Conservation (phyloP, 805 yeast species). For the Teunomyces atbi region DNA sequence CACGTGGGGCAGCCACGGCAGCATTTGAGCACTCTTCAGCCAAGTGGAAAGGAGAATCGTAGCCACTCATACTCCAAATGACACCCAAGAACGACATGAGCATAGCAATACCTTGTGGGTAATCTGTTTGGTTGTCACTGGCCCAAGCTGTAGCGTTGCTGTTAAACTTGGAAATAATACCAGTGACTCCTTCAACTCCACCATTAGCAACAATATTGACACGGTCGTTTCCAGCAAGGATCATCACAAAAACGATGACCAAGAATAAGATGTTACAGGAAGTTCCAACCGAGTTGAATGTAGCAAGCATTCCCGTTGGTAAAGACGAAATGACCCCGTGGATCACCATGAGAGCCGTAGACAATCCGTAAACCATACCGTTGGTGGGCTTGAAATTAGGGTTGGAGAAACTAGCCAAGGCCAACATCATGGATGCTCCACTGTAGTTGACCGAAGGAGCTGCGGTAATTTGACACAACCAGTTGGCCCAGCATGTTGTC, state of each 20-base stretch:
- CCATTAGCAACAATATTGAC: slow-evolving; percentile 33
- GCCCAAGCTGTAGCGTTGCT: slow-evolving; percentile 51
- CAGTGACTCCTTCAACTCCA: slow-evolving; percentile 28
- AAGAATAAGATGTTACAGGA: slow-evolving; percentile 48
- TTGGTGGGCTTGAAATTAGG: slow-evolving; percentile 40
- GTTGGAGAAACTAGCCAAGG: slow-evolving; percentile 43
- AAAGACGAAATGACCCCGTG: slow-evolving; percentile 50
- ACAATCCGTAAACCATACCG: slow-evolving; percentile 52
- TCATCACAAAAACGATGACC: slow-evolving; percentile 51
- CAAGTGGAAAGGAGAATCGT: slow-evolving; percentile 71
- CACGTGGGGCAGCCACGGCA: slow-evolving; percentile 61
- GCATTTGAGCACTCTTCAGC: slow-evolving; percentile 74
- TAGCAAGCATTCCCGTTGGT: slow-evolving; percentile 56
- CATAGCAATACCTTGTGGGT: slow-evolving; percentile 60
- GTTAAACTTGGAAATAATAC: slow-evolving; percentile 47
- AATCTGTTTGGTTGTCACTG: slow-evolving; percentile 56
- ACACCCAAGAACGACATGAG: slow-evolving; percentile 59
- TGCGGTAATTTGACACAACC: slow-evolving; percentile 62
- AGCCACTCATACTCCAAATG: slow-evolving; percentile 73
- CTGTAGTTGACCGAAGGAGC: slow-evolving; percentile 60
- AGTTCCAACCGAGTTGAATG: slow-evolving; percentile 51
- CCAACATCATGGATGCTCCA: slow-evolving; percentile 56
- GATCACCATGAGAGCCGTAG: slow-evolving; percentile 49
- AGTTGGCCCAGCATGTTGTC: slow-evolving; percentile 64
- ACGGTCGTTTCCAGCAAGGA: slow-evolving; percentile 53